A percentile compares a stretch with the other conserved stretches of the same genome.
phyloP scores from a whole-genome alignment of 306 rosid species.

The Rosa lucieae region DNA sequence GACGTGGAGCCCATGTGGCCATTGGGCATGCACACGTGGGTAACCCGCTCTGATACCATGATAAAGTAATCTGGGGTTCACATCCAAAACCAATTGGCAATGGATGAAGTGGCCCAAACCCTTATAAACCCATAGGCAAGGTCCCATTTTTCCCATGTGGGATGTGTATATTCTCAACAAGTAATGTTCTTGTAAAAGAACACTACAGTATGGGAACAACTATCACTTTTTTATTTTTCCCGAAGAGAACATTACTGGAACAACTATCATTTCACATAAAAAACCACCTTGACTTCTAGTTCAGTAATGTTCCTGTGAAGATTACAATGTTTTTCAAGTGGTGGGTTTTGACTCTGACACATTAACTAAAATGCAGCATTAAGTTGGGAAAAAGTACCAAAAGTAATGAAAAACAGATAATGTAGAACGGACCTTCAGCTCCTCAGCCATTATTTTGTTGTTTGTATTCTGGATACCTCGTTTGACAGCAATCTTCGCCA shows the following conservation, averaged over 20 bases:
- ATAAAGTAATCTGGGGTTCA: too few relatives aligned
- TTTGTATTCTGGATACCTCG: constrained; percentile 96
- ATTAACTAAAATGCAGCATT: neutral
- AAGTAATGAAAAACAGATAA: constrained; percentile 16
- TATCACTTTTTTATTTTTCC: too few relatives aligned
- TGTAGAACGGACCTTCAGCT: constrained; percentile 58
- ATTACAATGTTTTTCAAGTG: neutral
- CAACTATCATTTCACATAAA: neutral
- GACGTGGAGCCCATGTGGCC: too few relatives aligned
- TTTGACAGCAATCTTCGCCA: constrained; percentile 89
- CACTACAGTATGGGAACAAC: neutral
- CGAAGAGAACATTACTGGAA: neutral
- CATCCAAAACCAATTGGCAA: too few relatives aligned
- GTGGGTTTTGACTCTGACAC: neutral
- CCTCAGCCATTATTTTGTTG: constrained; percentile 94
- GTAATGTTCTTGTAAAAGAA: neutral
- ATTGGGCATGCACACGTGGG: too few relatives aligned
- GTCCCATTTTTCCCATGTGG: too few relatives aligned
- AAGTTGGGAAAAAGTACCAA: constrained; percentile 18
- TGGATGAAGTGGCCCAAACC: too few relatives aligned
- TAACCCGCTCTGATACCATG: too few relatives aligned
- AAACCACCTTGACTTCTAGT: neutral
- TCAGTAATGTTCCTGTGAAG: neutral
- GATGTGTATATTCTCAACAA: too few relatives aligned
- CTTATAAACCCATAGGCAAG: too few relatives aligned